These are phyloP conservation scores for Dissophora globulifera DNA, from an alignment of 192 early-diverging fungal genomes.

Conservation along the genomic window DNA sequence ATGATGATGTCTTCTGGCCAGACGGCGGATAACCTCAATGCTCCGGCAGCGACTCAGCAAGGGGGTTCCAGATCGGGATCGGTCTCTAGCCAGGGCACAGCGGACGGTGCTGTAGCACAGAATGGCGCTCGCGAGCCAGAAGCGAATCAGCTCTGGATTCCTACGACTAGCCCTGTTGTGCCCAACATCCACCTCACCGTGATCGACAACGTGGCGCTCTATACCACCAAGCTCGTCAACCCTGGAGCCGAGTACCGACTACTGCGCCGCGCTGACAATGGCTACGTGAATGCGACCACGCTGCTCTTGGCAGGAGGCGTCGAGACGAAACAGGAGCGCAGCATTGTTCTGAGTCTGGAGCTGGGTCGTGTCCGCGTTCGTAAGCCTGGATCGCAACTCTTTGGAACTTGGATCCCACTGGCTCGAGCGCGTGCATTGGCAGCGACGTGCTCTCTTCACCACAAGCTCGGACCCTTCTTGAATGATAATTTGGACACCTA, in stretches of 20 bases:
- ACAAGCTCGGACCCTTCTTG: constrained; percentile 79
- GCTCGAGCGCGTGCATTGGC: constrained; percentile 85
- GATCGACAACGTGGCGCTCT: constrained; percentile 63
- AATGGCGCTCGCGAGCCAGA: constrained; percentile 48
- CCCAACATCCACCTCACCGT: constrained; percentile 63
- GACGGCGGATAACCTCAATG: background rate
- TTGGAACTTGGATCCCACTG: constrained; percentile 95
- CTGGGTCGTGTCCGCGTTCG: constrained; percentile 79
- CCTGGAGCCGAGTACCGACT: constrained; percentile 68
- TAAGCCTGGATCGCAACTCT: constrained; percentile 73
- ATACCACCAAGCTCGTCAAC: constrained; percentile 56
- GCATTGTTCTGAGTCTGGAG: constrained; percentile 88
- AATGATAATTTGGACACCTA: constrained; percentile 76
- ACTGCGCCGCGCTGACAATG: constrained; percentile 83
- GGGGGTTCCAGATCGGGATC: constrained; percentile 1
- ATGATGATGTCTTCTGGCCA: background rate
- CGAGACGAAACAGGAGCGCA: constrained; percentile 83
- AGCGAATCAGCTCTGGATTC: constrained; percentile 44
- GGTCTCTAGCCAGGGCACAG: background rate
- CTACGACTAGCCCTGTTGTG: constrained; percentile 35
- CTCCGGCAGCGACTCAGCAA: background rate
- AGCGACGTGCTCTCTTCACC: constrained; percentile 81
- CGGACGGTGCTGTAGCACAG: constrained; percentile 15
- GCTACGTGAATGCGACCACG: constrained; percentile 87
- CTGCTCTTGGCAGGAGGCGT: constrained; percentile 90